phyloP scores from a whole-genome alignment of 306 rosid genomes.

The barrel medic (Medicago truncatula) region DNA sequence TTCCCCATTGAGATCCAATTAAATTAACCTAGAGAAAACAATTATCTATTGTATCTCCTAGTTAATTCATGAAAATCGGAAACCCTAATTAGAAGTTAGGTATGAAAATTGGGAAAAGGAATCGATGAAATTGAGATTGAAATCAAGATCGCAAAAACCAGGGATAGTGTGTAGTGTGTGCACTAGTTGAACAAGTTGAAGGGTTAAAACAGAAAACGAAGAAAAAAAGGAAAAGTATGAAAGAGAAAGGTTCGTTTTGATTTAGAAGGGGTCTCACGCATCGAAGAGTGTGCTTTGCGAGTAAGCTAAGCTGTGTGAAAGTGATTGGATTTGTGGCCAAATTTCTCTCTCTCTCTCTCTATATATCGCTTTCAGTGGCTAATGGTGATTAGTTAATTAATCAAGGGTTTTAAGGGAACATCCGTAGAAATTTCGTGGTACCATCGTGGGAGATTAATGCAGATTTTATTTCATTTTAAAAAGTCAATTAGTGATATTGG shows the following conservation, averaged over 20 bases:
- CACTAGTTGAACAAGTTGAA: conserved; percentile 2
- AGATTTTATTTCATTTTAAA: neutral
- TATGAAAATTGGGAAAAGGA: neutral
- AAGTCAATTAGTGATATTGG: neutral
- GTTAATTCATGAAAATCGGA: conserved; percentile 32
- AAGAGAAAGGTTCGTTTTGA: conserved; percentile 35
- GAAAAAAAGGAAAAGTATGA: conserved; percentile 24
- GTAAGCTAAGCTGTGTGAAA: conserved; percentile 18
- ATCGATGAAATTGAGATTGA: neutral
- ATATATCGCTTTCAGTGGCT: neutral
- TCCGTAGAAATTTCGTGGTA: conserved; percentile 42
- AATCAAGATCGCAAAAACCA: neutral
- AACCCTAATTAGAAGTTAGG: conserved; percentile 41
- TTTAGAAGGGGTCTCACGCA: conserved; percentile 8
- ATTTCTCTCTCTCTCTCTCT: neutral
- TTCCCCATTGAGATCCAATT: conserved; percentile 59
- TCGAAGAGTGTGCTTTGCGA: conserved; percentile 37
- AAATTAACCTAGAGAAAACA: conserved; percentile 37
- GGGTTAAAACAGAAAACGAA: conserved; percentile 34
- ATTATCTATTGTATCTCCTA: conserved; percentile 29
- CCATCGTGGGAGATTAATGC: conserved; percentile 12
- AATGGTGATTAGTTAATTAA: neutral
- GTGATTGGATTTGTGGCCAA: conserved; percentile 17
- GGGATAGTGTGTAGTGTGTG: neutral
- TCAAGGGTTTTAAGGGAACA: neutral